A percentile compares a stretch with the other conserved stretches of the same genome.
phyloP scores from a whole-genome alignment of 2,329 filamentous ascomycete species.

The Bipolaris bicolor region DNA sequence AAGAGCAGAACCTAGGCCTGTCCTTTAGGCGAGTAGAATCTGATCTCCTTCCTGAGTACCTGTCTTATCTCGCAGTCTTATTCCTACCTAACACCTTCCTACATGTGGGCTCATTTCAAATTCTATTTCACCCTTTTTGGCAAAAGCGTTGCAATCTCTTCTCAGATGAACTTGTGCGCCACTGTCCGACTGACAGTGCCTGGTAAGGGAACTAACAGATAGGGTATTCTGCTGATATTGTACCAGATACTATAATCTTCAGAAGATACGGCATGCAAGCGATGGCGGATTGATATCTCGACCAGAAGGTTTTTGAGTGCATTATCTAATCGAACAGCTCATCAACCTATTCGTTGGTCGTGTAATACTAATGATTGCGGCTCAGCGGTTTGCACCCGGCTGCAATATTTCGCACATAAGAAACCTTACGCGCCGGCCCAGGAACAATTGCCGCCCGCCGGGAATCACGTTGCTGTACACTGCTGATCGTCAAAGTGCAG shows the following conservation, averaged over 20 bases:
- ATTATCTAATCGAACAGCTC: not conserved
- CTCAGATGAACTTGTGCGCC: not conserved
- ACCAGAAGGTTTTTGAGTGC: not conserved
- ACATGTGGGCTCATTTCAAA: not conserved
- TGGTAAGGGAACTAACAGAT: not conserved
- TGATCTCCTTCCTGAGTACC: not conserved
- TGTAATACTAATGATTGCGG: constrained; percentile 25
- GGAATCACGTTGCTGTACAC: constrained; percentile 11
- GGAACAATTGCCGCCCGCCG: constrained; percentile 15
- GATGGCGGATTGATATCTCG: not conserved
- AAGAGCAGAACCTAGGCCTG: not conserved
- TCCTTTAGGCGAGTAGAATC: not conserved
- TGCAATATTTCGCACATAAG: constrained; percentile 6
- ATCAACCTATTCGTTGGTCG: not conserved
- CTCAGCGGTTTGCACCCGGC: constrained; percentile 28
- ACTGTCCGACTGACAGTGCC: not conserved
- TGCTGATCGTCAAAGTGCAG: constrained; percentile 10
- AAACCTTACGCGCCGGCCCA: constrained; percentile 19
- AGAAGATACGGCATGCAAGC: not conserved
- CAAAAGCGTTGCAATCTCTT: not conserved
- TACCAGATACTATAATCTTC: not conserved
- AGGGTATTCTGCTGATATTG: not conserved
- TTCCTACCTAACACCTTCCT: not conserved
- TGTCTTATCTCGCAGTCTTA: not conserved
- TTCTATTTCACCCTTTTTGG: not conserved